phyloP scores from a whole-genome alignment of 2,329 filamentous ascomycete genomes.

The Coniochaeta prunicola region DNA sequence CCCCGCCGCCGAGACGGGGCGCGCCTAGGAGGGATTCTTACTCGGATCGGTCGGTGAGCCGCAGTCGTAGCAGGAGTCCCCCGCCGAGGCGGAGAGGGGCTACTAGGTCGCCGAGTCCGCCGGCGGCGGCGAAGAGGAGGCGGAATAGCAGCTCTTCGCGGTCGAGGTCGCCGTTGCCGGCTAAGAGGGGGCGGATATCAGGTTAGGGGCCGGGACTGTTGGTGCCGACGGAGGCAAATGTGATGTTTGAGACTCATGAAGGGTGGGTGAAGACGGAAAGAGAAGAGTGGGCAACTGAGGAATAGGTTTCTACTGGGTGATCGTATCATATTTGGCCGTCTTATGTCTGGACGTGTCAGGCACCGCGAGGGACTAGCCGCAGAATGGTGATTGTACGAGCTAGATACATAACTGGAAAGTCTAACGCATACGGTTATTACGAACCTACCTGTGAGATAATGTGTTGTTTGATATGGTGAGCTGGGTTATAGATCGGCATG shows the following conservation, averaged over 20 bases:
- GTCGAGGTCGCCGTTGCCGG: constrained; percentile 11
- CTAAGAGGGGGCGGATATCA: constrained; percentile 10
- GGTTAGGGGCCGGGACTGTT: constrained; percentile 1
- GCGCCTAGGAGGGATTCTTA: neutral
- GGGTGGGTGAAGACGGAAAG: neutral
- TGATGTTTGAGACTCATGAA: neutral
- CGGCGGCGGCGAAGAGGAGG: neutral
- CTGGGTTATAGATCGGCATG: neutral
- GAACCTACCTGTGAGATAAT: no score
- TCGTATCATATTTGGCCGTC: neutral
- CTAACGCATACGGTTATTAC: neutral
- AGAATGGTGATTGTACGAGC: neutral
- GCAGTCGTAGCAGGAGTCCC: neutral
- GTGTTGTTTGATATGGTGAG: neutral
- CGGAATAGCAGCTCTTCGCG: constrained; percentile 10
- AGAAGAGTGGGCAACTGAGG: neutral
- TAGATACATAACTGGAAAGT: neutral
- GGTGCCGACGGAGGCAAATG: neutral
- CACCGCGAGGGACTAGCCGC: neutral
- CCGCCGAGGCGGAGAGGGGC: neutral
- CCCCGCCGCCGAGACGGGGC: constrained; percentile 2
- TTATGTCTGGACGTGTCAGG: neutral
- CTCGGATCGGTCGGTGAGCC: neutral
- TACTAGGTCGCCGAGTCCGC: constrained; percentile 6
- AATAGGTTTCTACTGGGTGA: neutral